A percentile compares a stretch with the other conserved stretches of the same genome.
phyloP scores from a whole-genome alignment of 2,329 filamentous ascomycete species.

The Monilinia fructigena region DNA sequence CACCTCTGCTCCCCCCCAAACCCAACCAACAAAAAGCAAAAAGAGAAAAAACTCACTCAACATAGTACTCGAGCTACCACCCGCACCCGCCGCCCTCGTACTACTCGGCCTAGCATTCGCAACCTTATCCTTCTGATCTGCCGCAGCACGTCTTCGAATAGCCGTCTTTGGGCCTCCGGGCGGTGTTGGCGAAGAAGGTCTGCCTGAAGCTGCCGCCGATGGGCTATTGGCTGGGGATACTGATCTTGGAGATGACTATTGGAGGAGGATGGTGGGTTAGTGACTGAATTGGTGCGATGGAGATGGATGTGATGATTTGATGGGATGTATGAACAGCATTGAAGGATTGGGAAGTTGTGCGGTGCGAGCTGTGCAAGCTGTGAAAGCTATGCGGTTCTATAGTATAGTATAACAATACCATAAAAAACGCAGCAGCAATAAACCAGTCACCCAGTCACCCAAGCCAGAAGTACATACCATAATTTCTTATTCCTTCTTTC shows the following conservation, averaged over 20 bases:
- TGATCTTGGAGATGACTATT: conserved; percentile 43
- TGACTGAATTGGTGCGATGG: not conserved
- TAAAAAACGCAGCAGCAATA: not conserved
- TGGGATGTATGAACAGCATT: not conserved
- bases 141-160: conserved; percentile 90
- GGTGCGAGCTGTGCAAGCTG: not conserved
- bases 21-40: not conserved
- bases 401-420: not conserved
- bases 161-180: conserved; percentile 94
- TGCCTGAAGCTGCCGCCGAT: conserved; percentile 52
- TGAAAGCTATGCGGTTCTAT: not conserved
- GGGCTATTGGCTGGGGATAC: conserved; percentile 58
- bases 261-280: not conserved
- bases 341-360: not conserved
- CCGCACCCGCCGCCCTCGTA: conserved; percentile 89
- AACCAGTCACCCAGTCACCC: no score
- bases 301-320: no score
- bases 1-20: not conserved
- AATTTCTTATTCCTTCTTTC: not conserved
- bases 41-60: conserved; percentile 63
- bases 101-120: conserved; percentile 91
- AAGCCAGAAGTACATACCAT: conserved; percentile 12
- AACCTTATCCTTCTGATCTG: conserved; percentile 95
- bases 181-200: conserved; percentile 81
- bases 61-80: conserved; percentile 97